Evolutionary conservation across 768 basidiomycete genomes (phyloP).

Genomic region (Auriscalpium vulgare): DNA sequence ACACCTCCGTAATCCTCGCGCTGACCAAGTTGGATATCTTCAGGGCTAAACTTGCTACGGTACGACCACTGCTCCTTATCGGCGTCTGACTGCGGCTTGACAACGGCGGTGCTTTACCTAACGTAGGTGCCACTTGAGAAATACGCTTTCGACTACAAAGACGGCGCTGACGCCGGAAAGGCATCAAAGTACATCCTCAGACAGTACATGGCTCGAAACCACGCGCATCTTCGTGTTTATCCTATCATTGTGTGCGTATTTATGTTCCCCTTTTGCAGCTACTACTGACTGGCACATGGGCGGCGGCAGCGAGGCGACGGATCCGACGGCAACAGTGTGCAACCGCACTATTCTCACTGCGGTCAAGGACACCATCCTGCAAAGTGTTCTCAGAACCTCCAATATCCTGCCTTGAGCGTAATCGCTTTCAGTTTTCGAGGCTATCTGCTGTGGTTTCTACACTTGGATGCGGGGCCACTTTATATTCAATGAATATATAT

Average conservation of each 20-base stretch:
- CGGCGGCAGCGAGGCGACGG: neutral
- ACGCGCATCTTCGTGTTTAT: conserved; percentile 36
- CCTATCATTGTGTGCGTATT: conserved; percentile 13
- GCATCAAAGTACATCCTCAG: conserved; percentile 40
- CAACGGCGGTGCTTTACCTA: neutral
- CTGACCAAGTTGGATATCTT: conserved; percentile 40
- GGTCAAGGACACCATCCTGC: neutral
- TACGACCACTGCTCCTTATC: neutral
- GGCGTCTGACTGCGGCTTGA: neutral
- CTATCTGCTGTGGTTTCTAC: too few species aligned
- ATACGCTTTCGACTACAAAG: conserved; percentile 37
- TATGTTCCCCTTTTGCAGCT: neutral
- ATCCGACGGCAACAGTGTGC: neutral
- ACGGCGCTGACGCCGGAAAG: conserved; percentile 35
- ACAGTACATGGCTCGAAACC: conserved; percentile 38
- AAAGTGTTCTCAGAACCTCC: neutral
- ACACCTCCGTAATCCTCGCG: conserved; percentile 32
- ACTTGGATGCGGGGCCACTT: too few species aligned
- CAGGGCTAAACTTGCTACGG: conserved; percentile 39
- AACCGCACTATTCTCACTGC: neutral
- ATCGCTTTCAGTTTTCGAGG: too few species aligned
- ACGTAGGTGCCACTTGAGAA: conserved; percentile 19
- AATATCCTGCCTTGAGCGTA: too few species aligned
- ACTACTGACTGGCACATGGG: neutral
- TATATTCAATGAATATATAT: too few species aligned